Base-by-base conservation (phyloP, 768 basidiomycete genomes). In the Leucogyrophana mollusca region DNA sequence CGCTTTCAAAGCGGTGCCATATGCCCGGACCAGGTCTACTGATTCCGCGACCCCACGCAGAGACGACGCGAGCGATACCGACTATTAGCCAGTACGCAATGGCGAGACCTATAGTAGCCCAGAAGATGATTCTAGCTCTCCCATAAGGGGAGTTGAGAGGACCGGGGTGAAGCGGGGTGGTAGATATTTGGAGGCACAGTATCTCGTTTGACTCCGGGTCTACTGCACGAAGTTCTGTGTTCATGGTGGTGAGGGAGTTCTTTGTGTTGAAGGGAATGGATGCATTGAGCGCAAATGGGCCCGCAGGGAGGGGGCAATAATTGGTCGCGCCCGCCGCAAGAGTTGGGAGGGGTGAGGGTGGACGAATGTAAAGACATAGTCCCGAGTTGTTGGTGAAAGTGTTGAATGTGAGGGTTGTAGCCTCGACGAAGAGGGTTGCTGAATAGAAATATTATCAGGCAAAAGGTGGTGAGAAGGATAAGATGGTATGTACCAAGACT, bases 391-490 rank as follows among this genome's bases (percentile, higher is more conserved):
- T 85, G 38, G 74, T 74, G 66, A 78, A 87, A 50, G 86, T 78
- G 51, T 74, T 76, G 55, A 94, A 79, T 3, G 93, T 92, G 40
- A 94, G 78, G 17, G 93, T 79, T 44, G 80, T 76, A 2, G 90
- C 85, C 9, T 88, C 82, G 35, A 85, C 87, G 70, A 95, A 94
- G 34, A 96, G 77, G 7, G 93, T 96, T 14, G 93, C 91, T 86
- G 55, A 48, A 49, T 61, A 34, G 40, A 36, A 25, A 41, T 40
- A 48, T 57, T 42, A 57, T 51, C 34, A 46, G 52, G 34, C 17
- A 45, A 41, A 42, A 50, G 36, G 30, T 42, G 11, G 20, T 42
- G 34, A 46, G 21, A 32, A 35, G 30, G 35, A 30, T 46, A 38
- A 18, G 48, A 39, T 30, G 16, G 24, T 43, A 53, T 81, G 60